Evolutionary conservation across 441 rosid species (phyloP).

Genomic region (Croton laevigatus): DNA sequence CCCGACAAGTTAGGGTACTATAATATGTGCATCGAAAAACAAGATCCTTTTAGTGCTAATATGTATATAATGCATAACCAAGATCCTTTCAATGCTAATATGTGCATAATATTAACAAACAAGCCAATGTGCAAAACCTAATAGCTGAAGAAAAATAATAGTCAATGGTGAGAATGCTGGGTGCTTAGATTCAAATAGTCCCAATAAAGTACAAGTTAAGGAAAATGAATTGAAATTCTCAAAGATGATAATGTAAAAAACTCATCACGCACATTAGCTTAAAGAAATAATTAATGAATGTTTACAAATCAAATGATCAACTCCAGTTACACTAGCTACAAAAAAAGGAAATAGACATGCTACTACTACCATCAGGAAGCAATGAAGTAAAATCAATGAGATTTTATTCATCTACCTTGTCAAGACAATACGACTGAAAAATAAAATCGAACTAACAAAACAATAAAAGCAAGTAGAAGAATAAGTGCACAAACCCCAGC

Average conservation of each 20-base stretch:
- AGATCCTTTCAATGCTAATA: no score
- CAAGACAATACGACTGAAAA: neutral
- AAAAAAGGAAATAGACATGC: neutral
- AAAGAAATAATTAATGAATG: neutral
- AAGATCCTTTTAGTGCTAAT: neutral
- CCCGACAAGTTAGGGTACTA: neutral
- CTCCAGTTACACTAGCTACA: constrained; percentile 2
- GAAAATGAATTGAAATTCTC: neutral
- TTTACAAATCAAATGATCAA: neutral
- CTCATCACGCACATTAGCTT: neutral
- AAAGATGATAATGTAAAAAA: neutral
- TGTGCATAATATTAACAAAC: neutral
- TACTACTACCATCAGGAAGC: neutral
- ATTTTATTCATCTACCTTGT: neutral
- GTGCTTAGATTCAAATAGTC: neutral
- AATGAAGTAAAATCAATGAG: neutral
- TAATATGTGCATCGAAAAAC: neutral
- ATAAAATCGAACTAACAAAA: no score
- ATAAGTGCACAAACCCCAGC: constrained; percentile 64
- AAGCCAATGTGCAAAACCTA: neutral
- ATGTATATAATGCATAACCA: no score
- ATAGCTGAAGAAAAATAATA: neutral
- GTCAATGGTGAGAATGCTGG: neutral
- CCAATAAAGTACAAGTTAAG: neutral
- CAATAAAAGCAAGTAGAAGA: neutral